Percentiles rank a stretch among this genome's conserved stretches.
These are phyloP conservation scores for Sporothrix sp. DNA, from an alignment of 2,329 filamentous ascomycete genomes.

Conservation along the genomic window DNA sequence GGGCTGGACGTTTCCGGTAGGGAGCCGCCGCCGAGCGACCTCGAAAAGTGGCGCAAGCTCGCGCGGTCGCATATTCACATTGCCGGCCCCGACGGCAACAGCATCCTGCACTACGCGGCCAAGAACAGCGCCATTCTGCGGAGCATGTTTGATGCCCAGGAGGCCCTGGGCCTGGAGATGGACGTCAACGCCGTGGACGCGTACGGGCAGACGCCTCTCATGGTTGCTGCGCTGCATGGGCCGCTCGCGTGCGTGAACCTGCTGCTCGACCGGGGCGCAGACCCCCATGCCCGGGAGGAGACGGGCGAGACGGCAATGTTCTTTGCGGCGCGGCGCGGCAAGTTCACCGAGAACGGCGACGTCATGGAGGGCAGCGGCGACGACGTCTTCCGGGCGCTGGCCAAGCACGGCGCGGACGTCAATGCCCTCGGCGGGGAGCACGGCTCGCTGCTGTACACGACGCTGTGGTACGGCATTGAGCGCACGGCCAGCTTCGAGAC, in stretches of 20 bases:
- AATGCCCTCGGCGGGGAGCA: conserved; percentile 4
- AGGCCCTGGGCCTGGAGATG: background rate
- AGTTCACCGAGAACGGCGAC: background rate
- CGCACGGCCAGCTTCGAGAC: background rate
- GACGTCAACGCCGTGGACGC: background rate
- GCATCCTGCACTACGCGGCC: background rate
- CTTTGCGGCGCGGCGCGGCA: no score
- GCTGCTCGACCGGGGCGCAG: conserved; percentile 9
- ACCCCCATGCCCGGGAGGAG: background rate
- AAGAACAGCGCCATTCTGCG: background rate
- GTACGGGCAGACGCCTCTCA: background rate
- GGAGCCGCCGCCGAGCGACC: no score
- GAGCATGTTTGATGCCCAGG: conserved; percentile 2
- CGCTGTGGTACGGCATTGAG: background rate
- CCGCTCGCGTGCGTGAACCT: background rate
- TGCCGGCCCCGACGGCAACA: no score
- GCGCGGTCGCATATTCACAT: background rate
- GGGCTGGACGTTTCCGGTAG: background rate
- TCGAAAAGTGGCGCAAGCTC: background rate
- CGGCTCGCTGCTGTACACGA: conserved; percentile 13
- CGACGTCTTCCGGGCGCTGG: conserved; percentile 3
- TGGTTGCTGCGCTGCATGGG: background rate
- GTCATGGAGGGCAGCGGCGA: background rate
- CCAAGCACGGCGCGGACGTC: conserved; percentile 6
- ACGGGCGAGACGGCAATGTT: no score